Conservation (phyloP, 2,329 filamentous ascomycete genomes). For the Thermoascus crustaceus region DNA sequence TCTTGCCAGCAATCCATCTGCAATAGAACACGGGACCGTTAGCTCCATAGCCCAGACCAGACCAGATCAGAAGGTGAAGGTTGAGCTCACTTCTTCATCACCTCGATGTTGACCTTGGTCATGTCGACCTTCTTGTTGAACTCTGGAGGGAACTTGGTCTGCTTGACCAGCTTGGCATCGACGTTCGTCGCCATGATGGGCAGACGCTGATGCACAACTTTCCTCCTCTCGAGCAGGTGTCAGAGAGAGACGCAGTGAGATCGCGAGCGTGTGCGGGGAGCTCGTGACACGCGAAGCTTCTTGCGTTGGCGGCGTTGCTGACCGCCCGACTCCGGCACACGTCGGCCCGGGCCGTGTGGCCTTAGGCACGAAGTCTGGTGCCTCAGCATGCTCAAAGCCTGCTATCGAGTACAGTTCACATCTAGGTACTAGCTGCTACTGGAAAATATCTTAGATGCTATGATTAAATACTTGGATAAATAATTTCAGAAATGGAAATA, state of each 20-base stretch:
- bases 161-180: constrained; percentile 80
- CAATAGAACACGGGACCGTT: too few species aligned
- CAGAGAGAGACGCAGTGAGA: not conserved
- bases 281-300: too few species aligned
- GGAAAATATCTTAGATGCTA: too few species aligned
- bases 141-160: constrained; percentile 87
- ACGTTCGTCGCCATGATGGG: constrained; percentile 68
- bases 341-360: too few species aligned
- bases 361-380: too few species aligned
- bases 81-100: constrained; percentile 82
- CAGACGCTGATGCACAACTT: constrained; percentile 21
- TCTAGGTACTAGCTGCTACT: too few species aligned
- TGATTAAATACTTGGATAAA: too few species aligned
- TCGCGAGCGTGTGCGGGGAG: not conserved
- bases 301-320: too few species aligned
- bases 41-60: constrained; percentile 6
- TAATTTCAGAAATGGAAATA: not conserved
- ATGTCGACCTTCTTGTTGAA: constrained; percentile 96
- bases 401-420: too few species aligned
- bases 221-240: not conserved
- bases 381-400: too few species aligned
- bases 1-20: constrained; percentile 88
- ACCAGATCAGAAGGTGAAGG: constrained; percentile 8
- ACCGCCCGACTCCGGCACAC: too few species aligned
- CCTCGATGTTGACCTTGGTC: constrained; percentile 90